Conservation (phyloP, 768 basidiomycete species). For the Lyophyllum shimeji region DNA sequence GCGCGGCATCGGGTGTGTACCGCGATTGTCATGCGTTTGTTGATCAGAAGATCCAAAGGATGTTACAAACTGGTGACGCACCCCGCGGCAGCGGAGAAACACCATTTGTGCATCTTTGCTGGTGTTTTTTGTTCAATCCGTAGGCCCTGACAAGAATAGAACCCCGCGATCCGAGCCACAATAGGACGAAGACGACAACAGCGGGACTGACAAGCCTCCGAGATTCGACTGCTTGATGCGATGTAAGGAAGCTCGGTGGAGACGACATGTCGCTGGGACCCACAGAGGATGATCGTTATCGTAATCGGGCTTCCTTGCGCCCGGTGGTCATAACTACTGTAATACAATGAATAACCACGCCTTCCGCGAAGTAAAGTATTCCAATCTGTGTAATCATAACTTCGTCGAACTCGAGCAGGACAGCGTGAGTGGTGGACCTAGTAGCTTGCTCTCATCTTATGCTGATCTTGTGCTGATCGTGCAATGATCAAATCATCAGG, state of each 20-base stretch:
- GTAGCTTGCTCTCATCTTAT: neutral
- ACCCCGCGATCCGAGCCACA: no score
- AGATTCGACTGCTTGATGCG: neutral
- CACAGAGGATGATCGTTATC: no score
- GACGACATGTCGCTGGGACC: no score
- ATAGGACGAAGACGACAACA: neutral
- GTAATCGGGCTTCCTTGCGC: no score
- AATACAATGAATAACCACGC: no score
- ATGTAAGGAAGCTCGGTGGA: no score
- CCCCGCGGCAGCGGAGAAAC: neutral
- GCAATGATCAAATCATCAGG: neutral
- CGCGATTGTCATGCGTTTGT: neutral
- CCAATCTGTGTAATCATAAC: no score
- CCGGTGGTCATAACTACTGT: no score
- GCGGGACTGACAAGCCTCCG: neutral
- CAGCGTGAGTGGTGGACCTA: neutral
- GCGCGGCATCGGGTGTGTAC: neutral
- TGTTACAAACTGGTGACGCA: neutral
- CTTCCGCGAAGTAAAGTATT: no score
- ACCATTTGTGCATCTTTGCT: neutral
- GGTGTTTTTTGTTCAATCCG: neutral
- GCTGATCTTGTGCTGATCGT: neutral
- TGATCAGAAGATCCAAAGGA: neutral
- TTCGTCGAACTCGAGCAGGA: no score
- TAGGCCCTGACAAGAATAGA: neutral